Base-by-base conservation (phyloP, 495 filamentous ascomycete genomes). In the Lasiosphaeris hirsuta region DNA sequence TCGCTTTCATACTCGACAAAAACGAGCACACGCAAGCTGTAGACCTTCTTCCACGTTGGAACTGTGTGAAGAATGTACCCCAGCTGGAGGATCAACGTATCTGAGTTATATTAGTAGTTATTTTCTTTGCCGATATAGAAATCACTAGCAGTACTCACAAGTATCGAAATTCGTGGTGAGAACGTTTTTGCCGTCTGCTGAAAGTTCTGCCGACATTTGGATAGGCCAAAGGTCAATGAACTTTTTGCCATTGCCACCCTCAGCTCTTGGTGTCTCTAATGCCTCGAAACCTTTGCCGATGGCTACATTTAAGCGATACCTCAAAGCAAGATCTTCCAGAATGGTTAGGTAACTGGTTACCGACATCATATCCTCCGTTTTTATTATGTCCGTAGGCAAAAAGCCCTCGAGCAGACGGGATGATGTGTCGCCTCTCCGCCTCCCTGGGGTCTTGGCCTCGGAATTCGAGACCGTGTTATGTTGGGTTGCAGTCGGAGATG, bases 191-290 rank as follows among this genome's bases (percentile, higher is more conserved):
- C 72, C 73, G 10, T 83, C 84, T 10, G 85, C 78, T 2, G 77
- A 74, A 43, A 94, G 81, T 57, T 91, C 89, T 34, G 90, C 90
- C 10, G 89, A 90, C 82, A 85, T 85, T 55, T 85, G 90, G 57
- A 95, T 92, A 0, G 90, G 90, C 90, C 90, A 96, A 9, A 96
- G 75, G 61, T 96, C 90, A 51, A 96, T 92, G 59, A 84, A 93
- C 62, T 86, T 89, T 68, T 94, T 94, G 3, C 70, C 73, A 45
- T 86, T 80, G 30, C 66, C 64, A 7, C 77, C 80, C 43, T 83
- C 72, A 4, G 76, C 68, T 39, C 77, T 68, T 0, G 90, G 90
- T 2, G 90, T 75, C 63, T 93, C 88, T 3, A 96, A 72, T 9
- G 84, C 70, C 49, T 90, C 82, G 54, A 96, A 96, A 7, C 90